Evolutionary conservation across 768 basidiomycete species (phyloP).

Genomic region (Termitomyces sp.): DNA sequence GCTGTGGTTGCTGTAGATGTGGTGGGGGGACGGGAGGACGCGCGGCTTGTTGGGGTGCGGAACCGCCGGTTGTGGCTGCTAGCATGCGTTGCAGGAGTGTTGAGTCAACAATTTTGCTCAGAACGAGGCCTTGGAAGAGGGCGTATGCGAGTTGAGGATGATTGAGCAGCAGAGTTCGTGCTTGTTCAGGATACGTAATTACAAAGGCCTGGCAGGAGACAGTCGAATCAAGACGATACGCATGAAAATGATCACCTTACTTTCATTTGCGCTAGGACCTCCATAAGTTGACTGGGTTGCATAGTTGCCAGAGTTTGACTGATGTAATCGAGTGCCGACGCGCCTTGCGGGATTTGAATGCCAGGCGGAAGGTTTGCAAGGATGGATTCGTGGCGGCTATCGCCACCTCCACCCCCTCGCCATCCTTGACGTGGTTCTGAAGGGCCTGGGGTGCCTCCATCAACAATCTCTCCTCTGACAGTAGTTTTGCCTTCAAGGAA

Average conservation of each 20-base stretch:
- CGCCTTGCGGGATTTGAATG: conserved; percentile 66
- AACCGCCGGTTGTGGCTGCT: conserved; percentile 30
- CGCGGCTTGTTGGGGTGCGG: conserved; percentile 17
- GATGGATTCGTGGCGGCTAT: conserved; percentile 44
- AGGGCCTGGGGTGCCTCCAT: conserved; percentile 56
- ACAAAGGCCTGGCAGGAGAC: conserved; percentile 71
- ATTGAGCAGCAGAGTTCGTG: conserved; percentile 67
- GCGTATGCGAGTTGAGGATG: conserved; percentile 97
- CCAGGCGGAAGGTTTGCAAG: conserved; percentile 73
- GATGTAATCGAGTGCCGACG: conserved; percentile 76
- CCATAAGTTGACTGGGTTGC: conserved; percentile 81
- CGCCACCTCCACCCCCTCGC: conserved; percentile 43
- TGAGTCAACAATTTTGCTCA: conserved; percentile 92
- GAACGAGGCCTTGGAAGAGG: conserved; percentile 87
- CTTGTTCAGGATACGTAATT: conserved; percentile 88
- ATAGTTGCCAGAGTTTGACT: conserved; percentile 82
- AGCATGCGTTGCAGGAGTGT: conserved; percentile 74
- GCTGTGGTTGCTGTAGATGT: conserved; percentile 32
- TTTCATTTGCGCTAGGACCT: conserved; percentile 98
- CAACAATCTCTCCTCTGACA: conserved; percentile 76
- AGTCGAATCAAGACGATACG: conserved; percentile 2
- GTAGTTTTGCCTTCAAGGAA: conserved; percentile 90
- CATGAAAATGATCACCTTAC: conserved; percentile 45
- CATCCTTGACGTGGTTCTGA: conserved; percentile 53
- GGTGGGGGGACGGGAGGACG: conserved; percentile 31